These are phyloP conservation scores for Yarrowia galli DNA, from an alignment of 1,139 yeast genomes.

Conservation along the genomic window DNA sequence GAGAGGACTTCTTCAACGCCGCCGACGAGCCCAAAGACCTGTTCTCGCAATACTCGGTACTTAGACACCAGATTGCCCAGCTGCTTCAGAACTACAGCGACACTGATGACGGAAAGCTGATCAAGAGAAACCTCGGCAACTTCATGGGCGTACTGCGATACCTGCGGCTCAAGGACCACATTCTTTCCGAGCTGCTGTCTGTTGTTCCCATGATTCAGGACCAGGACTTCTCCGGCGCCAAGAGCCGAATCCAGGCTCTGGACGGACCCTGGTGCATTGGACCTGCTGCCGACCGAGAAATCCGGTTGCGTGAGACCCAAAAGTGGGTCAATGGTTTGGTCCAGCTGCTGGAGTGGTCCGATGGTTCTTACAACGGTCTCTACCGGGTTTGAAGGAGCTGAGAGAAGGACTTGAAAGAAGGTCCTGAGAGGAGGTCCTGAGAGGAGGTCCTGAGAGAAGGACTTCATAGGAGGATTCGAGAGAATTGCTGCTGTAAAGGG, in stretches of 20 bases:
- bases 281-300: constrained; percentile 2
- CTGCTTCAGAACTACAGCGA: not conserved
- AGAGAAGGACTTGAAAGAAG: not conserved
- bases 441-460: constrained; percentile 5
- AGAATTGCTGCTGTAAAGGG: not conserved
- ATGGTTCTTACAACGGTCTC: constrained; percentile 19
- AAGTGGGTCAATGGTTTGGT: constrained; percentile 2
- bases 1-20: not conserved
- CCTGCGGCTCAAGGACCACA: constrained; percentile 12
- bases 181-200: constrained; percentile 6
- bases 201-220: constrained; percentile 2
- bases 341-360: constrained; percentile 22
- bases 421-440: not conserved
- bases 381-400: constrained; percentile 8
- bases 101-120: not conserved
- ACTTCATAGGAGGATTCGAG: too few relatives aligned
- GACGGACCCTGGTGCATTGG: constrained; percentile 36
- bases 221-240: constrained; percentile 8
- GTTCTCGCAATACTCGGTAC: constrained; percentile 11
- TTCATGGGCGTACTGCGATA: constrained; percentile 18
- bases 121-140: constrained; percentile 2
- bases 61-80: constrained; percentile 8
- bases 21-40: constrained; percentile 7
- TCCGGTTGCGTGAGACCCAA: constrained; percentile 14
- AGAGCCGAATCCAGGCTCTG: constrained; percentile 15